Percentiles rank a stretch among this genome's conserved stretches.
phyloP scores from a whole-genome alignment of 2,329 filamentous ascomycete species.

The Ramichloridium luteum region DNA sequence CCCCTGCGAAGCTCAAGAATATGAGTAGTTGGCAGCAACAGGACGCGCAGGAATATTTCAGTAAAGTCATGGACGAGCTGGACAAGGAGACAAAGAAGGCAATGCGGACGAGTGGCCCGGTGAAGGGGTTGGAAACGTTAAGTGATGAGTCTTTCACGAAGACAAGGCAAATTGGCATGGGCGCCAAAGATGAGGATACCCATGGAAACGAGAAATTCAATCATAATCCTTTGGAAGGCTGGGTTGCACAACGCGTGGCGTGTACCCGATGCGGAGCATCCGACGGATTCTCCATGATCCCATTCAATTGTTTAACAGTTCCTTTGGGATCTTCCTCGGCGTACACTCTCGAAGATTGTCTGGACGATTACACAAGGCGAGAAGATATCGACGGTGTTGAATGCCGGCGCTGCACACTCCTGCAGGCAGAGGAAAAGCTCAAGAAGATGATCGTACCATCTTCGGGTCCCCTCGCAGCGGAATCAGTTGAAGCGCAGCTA shows the following conservation, averaged over 20 bases:
- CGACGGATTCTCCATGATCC: conserved; percentile 77
- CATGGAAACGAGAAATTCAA: conserved; percentile 1
- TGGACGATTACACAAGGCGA: conserved; percentile 74
- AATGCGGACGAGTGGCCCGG: conserved; percentile 7
- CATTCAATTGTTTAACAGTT: conserved; percentile 87
- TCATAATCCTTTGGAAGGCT: conserved; percentile 72
- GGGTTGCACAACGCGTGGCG: conserved; percentile 76
- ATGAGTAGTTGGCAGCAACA: conserved; percentile 96
- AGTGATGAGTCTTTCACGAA: too few relatives aligned
- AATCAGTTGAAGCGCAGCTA: neutral
- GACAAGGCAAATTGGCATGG: too few relatives aligned
- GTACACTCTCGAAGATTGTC: conserved; percentile 63
- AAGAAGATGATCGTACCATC: conserved; percentile 31
- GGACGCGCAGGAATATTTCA: conserved; percentile 95
- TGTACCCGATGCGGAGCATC: conserved; percentile 78
- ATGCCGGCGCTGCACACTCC: conserved; percentile 78
- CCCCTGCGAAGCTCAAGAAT: conserved; percentile 66
- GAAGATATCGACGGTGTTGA: conserved; percentile 83
- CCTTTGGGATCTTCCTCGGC: conserved; percentile 55
- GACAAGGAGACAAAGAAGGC: conserved; percentile 43
- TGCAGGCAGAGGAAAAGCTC: conserved; percentile 44
- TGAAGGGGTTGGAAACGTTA: conserved; percentile 18
- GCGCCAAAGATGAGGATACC: conserved; percentile 8
- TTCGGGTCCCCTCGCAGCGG: neutral
- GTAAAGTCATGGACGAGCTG: conserved; percentile 54